These are phyloP conservation scores for Boletus edulis DNA, from an alignment of 768 basidiomycete species.

Conservation along the genomic window DNA sequence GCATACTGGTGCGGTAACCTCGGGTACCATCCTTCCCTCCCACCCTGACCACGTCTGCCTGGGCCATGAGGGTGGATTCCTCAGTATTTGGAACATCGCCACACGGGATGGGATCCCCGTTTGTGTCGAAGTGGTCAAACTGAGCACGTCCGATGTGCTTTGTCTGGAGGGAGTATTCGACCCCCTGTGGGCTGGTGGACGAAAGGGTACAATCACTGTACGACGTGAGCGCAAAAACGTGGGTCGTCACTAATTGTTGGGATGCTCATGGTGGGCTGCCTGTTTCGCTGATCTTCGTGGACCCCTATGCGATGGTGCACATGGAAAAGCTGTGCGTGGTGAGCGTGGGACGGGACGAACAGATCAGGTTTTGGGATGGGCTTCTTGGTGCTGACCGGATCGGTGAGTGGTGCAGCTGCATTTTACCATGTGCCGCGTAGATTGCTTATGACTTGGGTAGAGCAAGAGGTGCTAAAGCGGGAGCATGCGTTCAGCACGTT, in stretches of 20 bases:
- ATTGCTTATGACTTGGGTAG: conserved; percentile 37
- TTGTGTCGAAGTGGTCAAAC: conserved; percentile 76
- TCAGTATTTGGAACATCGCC: conserved; percentile 75
- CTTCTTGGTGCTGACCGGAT: conserved; percentile 82
- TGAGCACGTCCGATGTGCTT: conserved; percentile 78
- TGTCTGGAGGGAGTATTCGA: conserved; percentile 82
- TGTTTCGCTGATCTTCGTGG: conserved; percentile 62
- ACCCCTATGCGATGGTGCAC: conserved; percentile 72
- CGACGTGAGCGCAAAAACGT: conserved; percentile 71
- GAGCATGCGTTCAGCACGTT: conserved; percentile 79
- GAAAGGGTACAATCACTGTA: conserved; percentile 84
- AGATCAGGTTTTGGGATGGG: conserved; percentile 86
- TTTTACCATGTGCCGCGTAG: neutral
- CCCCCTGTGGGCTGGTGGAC: conserved; percentile 81
- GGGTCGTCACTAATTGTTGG: conserved; percentile 89
- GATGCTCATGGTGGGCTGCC: conserved; percentile 70
- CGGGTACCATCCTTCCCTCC: conserved; percentile 72
- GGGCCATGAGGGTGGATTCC: conserved; percentile 88
- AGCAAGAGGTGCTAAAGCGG: conserved; percentile 69
- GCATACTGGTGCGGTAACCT: conserved; percentile 78
- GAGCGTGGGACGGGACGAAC: conserved; percentile 74
- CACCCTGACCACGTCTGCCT: conserved; percentile 70
- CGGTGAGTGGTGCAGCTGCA: conserved; percentile 48
- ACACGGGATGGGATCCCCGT: conserved; percentile 54
- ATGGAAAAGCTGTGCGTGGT: conserved; percentile 65